Evolutionary conservation across 176 grass and related monocot genomes (phyloP).

Genomic region (Dendrocalamus sinicus): DNA sequence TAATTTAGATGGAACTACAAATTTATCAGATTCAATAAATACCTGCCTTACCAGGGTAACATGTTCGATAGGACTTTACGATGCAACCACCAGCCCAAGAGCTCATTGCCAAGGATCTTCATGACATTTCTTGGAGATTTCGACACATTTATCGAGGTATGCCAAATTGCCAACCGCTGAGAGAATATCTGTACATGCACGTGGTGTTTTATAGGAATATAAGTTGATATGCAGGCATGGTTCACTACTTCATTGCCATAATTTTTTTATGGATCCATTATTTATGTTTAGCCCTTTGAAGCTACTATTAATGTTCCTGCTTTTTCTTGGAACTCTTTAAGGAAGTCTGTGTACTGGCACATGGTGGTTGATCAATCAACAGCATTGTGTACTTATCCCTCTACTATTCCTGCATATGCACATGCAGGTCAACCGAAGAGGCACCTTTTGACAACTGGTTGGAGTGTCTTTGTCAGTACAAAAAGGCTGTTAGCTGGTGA

Average conservation of each 20-base stretch:
- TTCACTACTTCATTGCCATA: background rate
- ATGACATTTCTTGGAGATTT: constrained; percentile 96
- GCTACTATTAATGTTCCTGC: background rate
- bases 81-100: constrained; percentile 99
- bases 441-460: constrained; percentile 95
- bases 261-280: constrained; percentile 31
- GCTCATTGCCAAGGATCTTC: constrained; percentile 88
- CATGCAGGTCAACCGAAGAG: constrained; percentile 96
- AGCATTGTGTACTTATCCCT: constrained; percentile 37
- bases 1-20: constrained; percentile 29
- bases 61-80: constrained; percentile 83
- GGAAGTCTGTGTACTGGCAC: constrained; percentile 1
- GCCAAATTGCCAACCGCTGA: background rate
- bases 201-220: constrained; percentile 2
- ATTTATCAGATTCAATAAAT: constrained; percentile 51
- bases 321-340: constrained; percentile 28
- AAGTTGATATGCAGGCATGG: background rate
- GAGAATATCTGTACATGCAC: constrained; percentile 22
- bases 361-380: constrained; percentile 27
- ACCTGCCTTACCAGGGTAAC: constrained; percentile 65
- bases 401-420: constrained; percentile 49
- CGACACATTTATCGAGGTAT: constrained; percentile 92
- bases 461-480: constrained; percentile 95
- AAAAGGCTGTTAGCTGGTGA: constrained; percentile 92
- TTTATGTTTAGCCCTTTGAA: constrained; percentile 20